Conservation (phyloP, 495 filamentous ascomycete genomes). For the Aspergillus mulundensis region DNA sequence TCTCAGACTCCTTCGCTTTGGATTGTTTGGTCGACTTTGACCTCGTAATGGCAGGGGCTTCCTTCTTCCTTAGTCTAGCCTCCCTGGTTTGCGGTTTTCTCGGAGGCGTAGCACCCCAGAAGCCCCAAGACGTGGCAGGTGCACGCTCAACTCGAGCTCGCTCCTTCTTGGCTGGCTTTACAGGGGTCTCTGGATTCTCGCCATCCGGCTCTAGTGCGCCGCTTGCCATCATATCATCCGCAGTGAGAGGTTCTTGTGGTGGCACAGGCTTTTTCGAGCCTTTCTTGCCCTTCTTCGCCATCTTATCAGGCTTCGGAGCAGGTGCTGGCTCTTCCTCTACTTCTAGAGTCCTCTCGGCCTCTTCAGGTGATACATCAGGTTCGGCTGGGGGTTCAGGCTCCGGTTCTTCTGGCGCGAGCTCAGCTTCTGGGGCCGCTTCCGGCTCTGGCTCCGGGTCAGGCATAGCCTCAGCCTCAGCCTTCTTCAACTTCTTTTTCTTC, state of each 20-base stretch:
- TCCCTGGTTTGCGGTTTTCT: constrained; percentile 47
- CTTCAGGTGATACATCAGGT: background rate
- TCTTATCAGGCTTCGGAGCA: constrained; percentile 20
- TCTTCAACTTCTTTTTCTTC: background rate
- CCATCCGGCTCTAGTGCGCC: constrained; percentile 21
- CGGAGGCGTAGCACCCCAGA: constrained; percentile 52
- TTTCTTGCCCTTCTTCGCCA: constrained; percentile 21
- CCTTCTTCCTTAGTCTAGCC: constrained; percentile 25
- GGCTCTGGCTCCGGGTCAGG: constrained; percentile 6
- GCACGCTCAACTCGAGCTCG: constrained; percentile 53
- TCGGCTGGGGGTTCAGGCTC: constrained; percentile 12
- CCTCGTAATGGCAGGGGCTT: constrained; percentile 31
- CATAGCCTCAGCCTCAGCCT: background rate
- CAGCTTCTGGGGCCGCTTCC: background rate
- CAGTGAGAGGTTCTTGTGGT: constrained; percentile 14
- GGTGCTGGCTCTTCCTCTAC: constrained; percentile 8
- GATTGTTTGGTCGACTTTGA: constrained; percentile 49
- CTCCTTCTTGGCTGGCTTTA: constrained; percentile 53
- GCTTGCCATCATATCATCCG: constrained; percentile 14
- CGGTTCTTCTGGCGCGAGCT: constrained; percentile 3
- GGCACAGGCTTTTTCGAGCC: constrained; percentile 6
- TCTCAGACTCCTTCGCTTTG: constrained; percentile 39
- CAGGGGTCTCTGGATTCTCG: constrained; percentile 40
- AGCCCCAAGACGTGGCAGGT: constrained; percentile 52
- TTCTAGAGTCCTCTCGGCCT: constrained; percentile 6